Base-by-base conservation (phyloP, 1,284 basidiomycete species). In the Ganoderma lingzhi region DNA sequence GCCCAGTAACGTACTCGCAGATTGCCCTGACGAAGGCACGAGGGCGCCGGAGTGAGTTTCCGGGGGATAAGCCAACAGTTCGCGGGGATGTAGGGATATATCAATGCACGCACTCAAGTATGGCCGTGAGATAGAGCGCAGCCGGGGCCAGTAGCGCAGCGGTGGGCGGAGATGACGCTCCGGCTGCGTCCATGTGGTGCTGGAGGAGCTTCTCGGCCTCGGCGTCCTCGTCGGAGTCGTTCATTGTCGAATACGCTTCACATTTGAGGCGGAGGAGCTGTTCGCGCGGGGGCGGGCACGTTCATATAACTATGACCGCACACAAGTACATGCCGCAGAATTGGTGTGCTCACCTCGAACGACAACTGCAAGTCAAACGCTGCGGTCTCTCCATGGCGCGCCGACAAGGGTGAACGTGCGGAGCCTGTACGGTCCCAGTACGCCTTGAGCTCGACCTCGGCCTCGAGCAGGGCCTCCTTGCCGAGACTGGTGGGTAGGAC, bases 391-490 rank as follows among this genome's bases (percentile, higher is more conserved):
- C 88, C 87, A 58, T 84, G 83, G 63, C 76, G 73, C 28, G 65
- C 78, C 71, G 35, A 78, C 74, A 62, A 76, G 74, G 41, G 81
- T 76, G 63, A 78, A 82, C 71, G 77, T 81, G 62, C 80, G 78
- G 76, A 70, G 56, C 81, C 84, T 60, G 85, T 93, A 71, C 89
- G 88, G 76, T 95, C 92, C 88, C 89, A 91, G 84, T 96, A 96
- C 10, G 92, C 92, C 76, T 93, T 87, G 62, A 97, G 81, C 82
- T 97, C 96, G 62, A 98, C 85, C 78, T 98, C 96, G 0, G 96
- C 96, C 82, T 97, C 96, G 56, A 95, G 83, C n/a, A 97, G 84
- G 6, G 95, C 95, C 77, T 96, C 93, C 81, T 96, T 95, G 41
- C 95, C 96, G 48, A 97, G 84, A 61, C 87, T 84, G 4, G 93